phyloP scores from a whole-genome alignment of 129 eudicot species.

The Dittrichia graveolens region DNA sequence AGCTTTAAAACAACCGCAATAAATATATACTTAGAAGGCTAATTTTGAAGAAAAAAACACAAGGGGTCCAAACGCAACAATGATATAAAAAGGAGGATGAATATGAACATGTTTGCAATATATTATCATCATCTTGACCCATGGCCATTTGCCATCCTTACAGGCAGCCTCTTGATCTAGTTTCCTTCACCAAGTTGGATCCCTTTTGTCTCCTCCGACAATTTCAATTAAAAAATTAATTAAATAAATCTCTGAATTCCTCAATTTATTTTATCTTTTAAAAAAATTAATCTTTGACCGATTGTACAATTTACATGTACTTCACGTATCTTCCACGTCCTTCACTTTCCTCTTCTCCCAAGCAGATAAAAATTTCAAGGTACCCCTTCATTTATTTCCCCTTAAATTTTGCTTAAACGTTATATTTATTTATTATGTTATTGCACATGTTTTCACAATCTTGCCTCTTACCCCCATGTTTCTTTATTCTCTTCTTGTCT shows the following conservation, averaged over 20 bases:
- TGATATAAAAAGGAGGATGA: conserved; percentile 7
- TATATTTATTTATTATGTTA: conserved; percentile 30
- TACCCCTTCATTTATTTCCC: conserved; percentile 28
- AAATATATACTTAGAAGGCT: too few species aligned
- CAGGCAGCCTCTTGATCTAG: conserved; percentile 24
- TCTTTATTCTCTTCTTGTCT: conserved; percentile 30
- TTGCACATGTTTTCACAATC: conserved; percentile 59
- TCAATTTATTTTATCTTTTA: conserved; percentile 18
- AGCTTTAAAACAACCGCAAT: too few species aligned
- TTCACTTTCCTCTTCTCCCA: not conserved
- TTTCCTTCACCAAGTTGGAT: conserved; percentile 29
- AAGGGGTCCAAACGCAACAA: not conserved
- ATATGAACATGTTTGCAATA: not conserved
- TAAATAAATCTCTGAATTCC: conserved; percentile 22
- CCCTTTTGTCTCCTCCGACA: conserved; percentile 39
- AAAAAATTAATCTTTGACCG: conserved; percentile 46
- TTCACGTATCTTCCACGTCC: conserved; percentile 56
- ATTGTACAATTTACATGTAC: conserved; percentile 50
- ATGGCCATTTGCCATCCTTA: conserved; percentile 35
- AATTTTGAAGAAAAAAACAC: too few species aligned
- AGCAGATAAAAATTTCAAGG: conserved; percentile 20
- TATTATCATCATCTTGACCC: not conserved
- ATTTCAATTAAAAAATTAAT: conserved; percentile 2
- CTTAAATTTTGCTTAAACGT: conserved; percentile 13
- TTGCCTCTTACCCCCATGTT: conserved; percentile 53